Base-by-base conservation (phyloP, 352 stramenopile genomes). In the Pythium dissotocum region DNA sequence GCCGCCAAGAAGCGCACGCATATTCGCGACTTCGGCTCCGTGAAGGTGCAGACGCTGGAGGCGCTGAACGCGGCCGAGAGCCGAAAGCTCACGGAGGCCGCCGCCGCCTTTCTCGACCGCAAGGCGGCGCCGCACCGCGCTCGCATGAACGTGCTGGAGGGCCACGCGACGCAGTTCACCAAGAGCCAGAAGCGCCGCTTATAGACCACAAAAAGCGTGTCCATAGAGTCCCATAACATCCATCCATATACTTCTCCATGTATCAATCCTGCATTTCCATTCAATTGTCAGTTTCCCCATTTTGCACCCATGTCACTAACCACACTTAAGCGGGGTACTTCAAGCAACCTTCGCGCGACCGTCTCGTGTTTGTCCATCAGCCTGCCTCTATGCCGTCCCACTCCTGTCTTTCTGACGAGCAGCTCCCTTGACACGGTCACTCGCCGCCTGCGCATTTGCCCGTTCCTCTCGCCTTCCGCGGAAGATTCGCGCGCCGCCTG, bases 11-110 rank as follows among this genome's bases (percentile, higher is more conserved):
- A 90, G 71, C 63, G 66, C 55, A 85, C 63, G 33, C 86, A 94
- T 71, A 87, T 85, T 64, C 79, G 83, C 36, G 76, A 91, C 61
- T 94, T 94, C 49, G 86, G 82, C 49, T 82, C 80, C 60, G 82
- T 94, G 57, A 67, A 90, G 32, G 84, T 93, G 69, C 82, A 90
- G 73, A 93, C 84, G 24, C 73, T 90, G 35, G 77, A 83, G 14
- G 62, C 72, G 12, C 53, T 90, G 26, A 76, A 80, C 38, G 67
- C 72, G 0, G 69, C 67, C n/a, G 69, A 82, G 61, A 76, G 74
- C 30, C 87, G 82, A 30, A 44, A 71, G 44, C 66, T 94, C 36
- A 80, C 78, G 1, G 63, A 69, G 9, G 79, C 74, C 40, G 83
- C 84, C 5, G 65, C 76, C 42, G 61, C 70, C 36, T 93, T 94